Percentiles rank a stretch among this genome's conserved stretches.
Conservation (phyloP, 805 yeast genomes). For the Hanseniaspora taiwanica region DNA sequence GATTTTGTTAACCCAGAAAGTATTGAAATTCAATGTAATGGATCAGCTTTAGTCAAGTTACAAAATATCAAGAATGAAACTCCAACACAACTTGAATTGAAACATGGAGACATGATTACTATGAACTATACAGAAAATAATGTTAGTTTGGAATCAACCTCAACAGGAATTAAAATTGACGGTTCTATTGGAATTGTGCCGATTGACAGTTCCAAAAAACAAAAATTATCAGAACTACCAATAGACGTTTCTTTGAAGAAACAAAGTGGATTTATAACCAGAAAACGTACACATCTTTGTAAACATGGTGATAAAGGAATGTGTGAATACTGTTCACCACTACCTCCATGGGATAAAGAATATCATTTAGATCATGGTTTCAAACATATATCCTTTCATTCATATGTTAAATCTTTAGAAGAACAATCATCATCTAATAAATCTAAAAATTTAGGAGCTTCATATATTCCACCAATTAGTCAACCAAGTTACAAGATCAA, state of each 20-base stretch:
- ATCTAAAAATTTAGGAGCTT: conserved; percentile 42
- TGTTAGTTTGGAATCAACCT: too few relatives aligned
- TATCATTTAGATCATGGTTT: conserved; percentile 65
- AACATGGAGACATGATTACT: conserved; percentile 49
- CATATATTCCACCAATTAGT: conserved; percentile 69
- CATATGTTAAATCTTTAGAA: conserved; percentile 62
- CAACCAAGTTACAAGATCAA: conserved; percentile 58
- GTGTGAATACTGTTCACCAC: conserved; percentile 95
- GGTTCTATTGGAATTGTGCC: conserved; percentile 6
- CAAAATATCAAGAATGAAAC: conserved; percentile 14
- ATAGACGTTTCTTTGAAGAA: conserved; percentile 57
- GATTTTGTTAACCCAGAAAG: conserved; percentile 1
- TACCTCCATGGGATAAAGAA: conserved; percentile 85
- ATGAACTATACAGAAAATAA: conserved; percentile 24
- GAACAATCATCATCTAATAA: conserved; percentile 35
- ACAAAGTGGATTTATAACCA: conserved; percentile 57
- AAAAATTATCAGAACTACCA: conserved; percentile 37
- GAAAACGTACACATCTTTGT: conserved; percentile 54
- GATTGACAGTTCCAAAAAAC: conserved; percentile 4
- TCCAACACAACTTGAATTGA: conserved; percentile 33
- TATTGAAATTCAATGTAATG: neutral
- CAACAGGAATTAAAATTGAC: neutral
- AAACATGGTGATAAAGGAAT: conserved; percentile 86
- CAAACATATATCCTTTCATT: conserved; percentile 81
- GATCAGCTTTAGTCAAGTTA: neutral